Evolutionary conservation across 2,329 filamentous ascomycete species (phyloP), one percentile per base, ranked within the genome.

Genomic region (Penicillium sp.): DNA sequence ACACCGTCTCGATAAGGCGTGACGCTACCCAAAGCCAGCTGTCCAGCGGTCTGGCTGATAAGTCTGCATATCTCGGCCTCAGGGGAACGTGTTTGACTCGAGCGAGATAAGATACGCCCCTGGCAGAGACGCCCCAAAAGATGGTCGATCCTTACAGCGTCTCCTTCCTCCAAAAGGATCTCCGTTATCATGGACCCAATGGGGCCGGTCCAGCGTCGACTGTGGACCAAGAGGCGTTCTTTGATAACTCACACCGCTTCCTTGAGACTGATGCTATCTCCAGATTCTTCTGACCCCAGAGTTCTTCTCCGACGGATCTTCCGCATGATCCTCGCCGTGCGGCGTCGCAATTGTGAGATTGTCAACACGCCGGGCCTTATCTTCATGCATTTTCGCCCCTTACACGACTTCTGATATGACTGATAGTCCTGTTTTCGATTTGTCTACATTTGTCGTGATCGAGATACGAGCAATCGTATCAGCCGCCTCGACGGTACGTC

Each of bases 1-100:
- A 50, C 16, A 40, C 29, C 13, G 40, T 49, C 33, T 49, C 35
- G 56, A 57, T 58, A 60, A 58, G 56, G 43, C 46, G 47, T 56
- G 47, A 54, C 44, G 26, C 40, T 46, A 43, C 41, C 33, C 35
- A 48, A 47, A 28, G n/a, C 39, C 28, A 18, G 23, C 16, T 38
- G 37, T 33, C 30, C 39, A 41, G 33, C 26, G 29, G 19, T 20
- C 26, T 27, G 36, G 29, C 31, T 29, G 45, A 46, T 45, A 43
- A 44, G 38, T 47, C 17, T 51, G 48, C 43, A 43, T 47, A 43
- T 47, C 43, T 29, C 33, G 7, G 7, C 7, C 18, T 17, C 21
- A 13, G 18, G 29, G 33, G 15, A 23, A 13, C n/a, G n/a, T 10
- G 11, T 27, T 20, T 28, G 33, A 30, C 18, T 30, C 30, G 17